Conservation (phyloP, 352 stramenopile species). For the Globisporangium carolinianum region DNA sequence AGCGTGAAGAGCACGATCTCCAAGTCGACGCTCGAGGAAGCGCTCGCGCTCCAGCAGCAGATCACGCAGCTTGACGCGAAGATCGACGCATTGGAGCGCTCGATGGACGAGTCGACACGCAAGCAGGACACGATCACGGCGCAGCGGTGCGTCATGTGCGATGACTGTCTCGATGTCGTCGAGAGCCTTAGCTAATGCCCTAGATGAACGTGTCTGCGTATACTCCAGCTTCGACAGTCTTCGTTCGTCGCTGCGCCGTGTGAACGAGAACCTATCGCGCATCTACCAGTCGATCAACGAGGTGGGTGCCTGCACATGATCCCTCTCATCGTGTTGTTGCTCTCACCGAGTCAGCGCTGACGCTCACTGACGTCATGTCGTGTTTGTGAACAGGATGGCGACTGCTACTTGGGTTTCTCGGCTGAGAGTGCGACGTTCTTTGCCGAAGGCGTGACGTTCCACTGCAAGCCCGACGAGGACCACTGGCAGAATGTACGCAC, state of each 20-base stretch:
- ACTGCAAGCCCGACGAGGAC: slow-evolving; percentile 37
- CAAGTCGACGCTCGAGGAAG: neutral
- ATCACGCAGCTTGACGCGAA: slow-evolving; percentile 5
- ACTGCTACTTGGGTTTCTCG: slow-evolving; percentile 30
- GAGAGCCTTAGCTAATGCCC: neutral
- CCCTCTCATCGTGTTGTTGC: too few relatives aligned
- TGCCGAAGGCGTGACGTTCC: slow-evolving; percentile 22
- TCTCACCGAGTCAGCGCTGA: too few relatives aligned
- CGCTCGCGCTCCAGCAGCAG: slow-evolving; percentile 11
- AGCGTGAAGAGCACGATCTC: slow-evolving; percentile 3
- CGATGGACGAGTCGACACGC: slow-evolving; percentile 11
- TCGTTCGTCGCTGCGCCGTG: slow-evolving; percentile 4
- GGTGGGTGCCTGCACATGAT: slow-evolving; percentile 3
- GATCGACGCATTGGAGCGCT: slow-evolving; percentile 12
- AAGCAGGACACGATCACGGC: neutral
- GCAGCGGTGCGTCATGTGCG: neutral
- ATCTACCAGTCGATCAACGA: slow-evolving; percentile 27
- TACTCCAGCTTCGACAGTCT: slow-evolving; percentile 8
- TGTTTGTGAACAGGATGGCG: slow-evolving; percentile 19
- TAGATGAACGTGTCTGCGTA: neutral
- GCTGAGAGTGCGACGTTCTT: slow-evolving; percentile 25
- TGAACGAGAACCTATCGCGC: slow-evolving; percentile 19
- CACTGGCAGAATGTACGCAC: slow-evolving; percentile 23
- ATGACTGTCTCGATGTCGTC: too few relatives aligned
- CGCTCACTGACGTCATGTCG: too few relatives aligned